Evolutionary conservation across 768 basidiomycete genomes (phyloP), one percentile per base, ranked within the genome.

Genomic region (Galerina sulciceps): DNA sequence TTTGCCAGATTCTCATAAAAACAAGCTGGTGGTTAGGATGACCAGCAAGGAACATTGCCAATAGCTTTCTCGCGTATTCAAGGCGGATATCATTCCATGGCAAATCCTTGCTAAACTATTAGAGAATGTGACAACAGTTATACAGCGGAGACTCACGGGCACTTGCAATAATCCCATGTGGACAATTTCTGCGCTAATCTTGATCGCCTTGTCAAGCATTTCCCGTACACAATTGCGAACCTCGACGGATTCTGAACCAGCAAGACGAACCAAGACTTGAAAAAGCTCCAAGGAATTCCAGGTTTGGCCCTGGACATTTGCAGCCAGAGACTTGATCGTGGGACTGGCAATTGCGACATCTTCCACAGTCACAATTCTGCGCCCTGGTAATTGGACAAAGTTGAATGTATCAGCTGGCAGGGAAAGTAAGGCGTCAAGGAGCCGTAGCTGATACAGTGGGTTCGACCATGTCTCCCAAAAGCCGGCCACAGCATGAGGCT

Each of bases 271-370:
- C 2, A 98, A 79, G 26, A 94, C 88, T 72, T 94, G 88, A 65
- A 96, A 92, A 41, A 99, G 76, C 65, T 97, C 94, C 9, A 94
- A 77, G 5, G 93, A 94, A 70, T 99, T 99, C 96, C 96, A 99
- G 0, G 93, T 90, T 63, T 93, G 89, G 2, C 89, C 89, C 71
- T 98, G 95, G 31, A 96, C 92, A 65, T 92, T 94, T 2, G 88
- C 88, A 0, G 95, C 94, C 36, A 96, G 80, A 0, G 90, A 86
- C 72, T 94, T 94, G 77, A 96, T 95, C n/a, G 91, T 93, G 26
- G 93, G 91, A 66, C 91, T 92, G 14, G 93, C 90, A 43, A 82
- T 79, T 1, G 91, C 83, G 40, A 95, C 91, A 60, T 96, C 94
- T 47, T 96, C 94, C 18, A 93, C 88, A 0, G 92, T 92, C 36